A percentile compares a stretch with the other conserved stretches of the same genome.
Evolutionary conservation across 2,329 filamentous ascomycete species (phyloP).

Genomic region (Phialophora chinensis): DNA sequence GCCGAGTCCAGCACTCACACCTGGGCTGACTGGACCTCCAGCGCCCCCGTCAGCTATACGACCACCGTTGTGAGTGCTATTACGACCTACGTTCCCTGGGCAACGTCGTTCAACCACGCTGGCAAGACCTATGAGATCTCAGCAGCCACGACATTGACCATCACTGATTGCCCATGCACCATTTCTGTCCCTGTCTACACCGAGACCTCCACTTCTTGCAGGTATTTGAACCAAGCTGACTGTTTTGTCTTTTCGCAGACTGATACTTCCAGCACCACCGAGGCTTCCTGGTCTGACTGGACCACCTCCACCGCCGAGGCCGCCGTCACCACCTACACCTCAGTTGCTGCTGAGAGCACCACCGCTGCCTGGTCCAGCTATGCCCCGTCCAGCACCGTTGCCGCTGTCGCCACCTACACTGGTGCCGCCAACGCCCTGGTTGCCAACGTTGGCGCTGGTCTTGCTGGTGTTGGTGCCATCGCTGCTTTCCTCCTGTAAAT

Average conservation of each 20-base stretch:
- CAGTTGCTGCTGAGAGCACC: conserved; percentile 20
- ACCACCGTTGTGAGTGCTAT: conserved; percentile 39
- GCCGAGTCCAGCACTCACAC: conserved; percentile 23
- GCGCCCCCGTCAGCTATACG: conserved; percentile 34
- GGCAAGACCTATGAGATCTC: conserved; percentile 40
- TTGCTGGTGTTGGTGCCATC: conserved; percentile 41
- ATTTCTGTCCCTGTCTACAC: conserved; percentile 39
- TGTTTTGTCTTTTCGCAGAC: conserved; percentile 13
- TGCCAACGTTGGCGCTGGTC: conserved; percentile 38
- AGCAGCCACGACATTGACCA: conserved; percentile 39
- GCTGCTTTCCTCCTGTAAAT: conserved; percentile 40
- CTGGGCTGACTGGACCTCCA: conserved; percentile 37
- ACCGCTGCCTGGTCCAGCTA: conserved; percentile 21
- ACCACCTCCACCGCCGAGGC: conserved; percentile 3
- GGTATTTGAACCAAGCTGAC: conserved; percentile 21
- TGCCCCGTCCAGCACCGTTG: conserved; percentile 22
- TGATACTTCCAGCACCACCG: conserved; percentile 19
- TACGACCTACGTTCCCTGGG: conserved; percentile 39
- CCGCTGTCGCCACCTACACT: conserved; percentile 35
- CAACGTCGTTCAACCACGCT: conserved; percentile 37
- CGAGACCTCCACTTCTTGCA: conserved; percentile 38
- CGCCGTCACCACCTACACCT: conserved; percentile 5
- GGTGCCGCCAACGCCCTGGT: conserved; percentile 39
- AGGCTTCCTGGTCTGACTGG: conserved; percentile 21
- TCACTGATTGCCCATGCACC: conserved; percentile 42